phyloP scores from a whole-genome alignment of 1,284 basidiomycete species.

The Crucibulum cyathiforme region DNA sequence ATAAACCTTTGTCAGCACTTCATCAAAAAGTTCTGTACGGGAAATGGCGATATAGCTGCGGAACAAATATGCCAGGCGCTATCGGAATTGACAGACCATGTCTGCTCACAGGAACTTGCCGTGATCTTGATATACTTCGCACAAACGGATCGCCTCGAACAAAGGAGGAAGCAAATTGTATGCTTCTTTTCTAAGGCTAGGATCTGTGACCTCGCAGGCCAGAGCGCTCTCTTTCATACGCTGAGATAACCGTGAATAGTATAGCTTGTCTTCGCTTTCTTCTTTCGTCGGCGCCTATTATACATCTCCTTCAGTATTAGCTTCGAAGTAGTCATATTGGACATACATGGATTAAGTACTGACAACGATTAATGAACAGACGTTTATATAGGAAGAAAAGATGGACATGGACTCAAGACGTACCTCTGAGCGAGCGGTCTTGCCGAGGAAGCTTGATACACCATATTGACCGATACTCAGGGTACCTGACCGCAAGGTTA shows the following conservation, averaged over 20 bases:
- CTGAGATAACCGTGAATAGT: too few species aligned
- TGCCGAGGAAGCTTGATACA: slow-evolving; percentile 63
- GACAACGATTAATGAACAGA: too few species aligned
- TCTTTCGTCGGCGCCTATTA: too few species aligned
- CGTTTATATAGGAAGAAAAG: too few species aligned
- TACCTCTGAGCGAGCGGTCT: slow-evolving; percentile 70
- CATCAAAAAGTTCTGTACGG: slow-evolving; percentile 55
- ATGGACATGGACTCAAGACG: slow-evolving; percentile 11
- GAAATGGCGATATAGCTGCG: slow-evolving; percentile 44
- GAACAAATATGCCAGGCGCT: too few species aligned
- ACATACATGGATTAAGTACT: too few species aligned
- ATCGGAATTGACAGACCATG: neutral
- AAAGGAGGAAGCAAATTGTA: slow-evolving; percentile 52
- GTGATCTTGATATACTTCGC: slow-evolving; percentile 61
- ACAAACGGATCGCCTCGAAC: slow-evolving; percentile 58
- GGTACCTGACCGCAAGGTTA: slow-evolving; percentile 49
- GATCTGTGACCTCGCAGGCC: too few species aligned
- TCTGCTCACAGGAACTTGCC: slow-evolving; percentile 55
- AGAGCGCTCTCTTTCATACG: too few species aligned
- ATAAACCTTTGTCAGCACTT: slow-evolving; percentile 54
- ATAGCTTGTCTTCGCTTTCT: too few species aligned
- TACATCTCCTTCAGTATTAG: too few species aligned
- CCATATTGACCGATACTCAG: slow-evolving; percentile 61
- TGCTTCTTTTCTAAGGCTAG: slow-evolving; percentile 35
- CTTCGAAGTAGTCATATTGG: too few species aligned